These are phyloP conservation scores for Botryosphaeria agaves DNA, from an alignment of 2,329 filamentous ascomycete genomes.

Conservation along the genomic window DNA sequence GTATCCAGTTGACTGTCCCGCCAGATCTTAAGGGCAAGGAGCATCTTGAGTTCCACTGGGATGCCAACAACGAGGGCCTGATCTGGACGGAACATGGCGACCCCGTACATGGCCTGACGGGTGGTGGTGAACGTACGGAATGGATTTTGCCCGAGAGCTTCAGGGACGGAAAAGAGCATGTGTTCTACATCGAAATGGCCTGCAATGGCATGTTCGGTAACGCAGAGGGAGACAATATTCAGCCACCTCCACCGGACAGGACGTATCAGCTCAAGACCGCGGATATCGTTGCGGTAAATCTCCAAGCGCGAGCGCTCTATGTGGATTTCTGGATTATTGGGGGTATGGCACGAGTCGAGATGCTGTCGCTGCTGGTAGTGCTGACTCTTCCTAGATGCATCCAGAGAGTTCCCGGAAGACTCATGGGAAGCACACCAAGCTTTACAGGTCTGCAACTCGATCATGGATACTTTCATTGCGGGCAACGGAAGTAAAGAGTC, in stretches of 20 bases:
- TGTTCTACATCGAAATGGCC: conserved; percentile 93
- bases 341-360: conserved; percentile 12
- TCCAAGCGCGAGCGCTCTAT: conserved; percentile 64
- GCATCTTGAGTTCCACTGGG: conserved; percentile 90
- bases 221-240: conserved; percentile 69
- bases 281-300: conserved; percentile 77
- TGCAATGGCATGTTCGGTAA: conserved; percentile 99
- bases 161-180: conserved; percentile 71
- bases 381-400: conserved; percentile 44
- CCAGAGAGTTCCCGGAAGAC: conserved; percentile 74
- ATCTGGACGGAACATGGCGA: conserved; percentile 85
- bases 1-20: conserved; percentile 62
- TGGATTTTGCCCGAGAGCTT: conserved; percentile 77
- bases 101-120: conserved; percentile 80
- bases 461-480: conserved; percentile 79
- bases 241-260: conserved; percentile 73
- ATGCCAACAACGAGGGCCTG: conserved; percentile 85
- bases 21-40: conserved; percentile 54
- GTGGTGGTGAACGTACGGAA: conserved; percentile 72
- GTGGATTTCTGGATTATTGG: conserved; percentile 94
- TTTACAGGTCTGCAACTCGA: conserved; percentile 63
- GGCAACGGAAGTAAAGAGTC: conserved; percentile 55
- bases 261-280: conserved; percentile 62
- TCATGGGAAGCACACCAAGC: conserved; percentile 83
- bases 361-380: background rate